Evolutionary conservation across 306 rosid species (phyloP), one percentile per base, ranked within the genome.

Genomic region (barrel medic (Medicago truncatula)): DNA sequence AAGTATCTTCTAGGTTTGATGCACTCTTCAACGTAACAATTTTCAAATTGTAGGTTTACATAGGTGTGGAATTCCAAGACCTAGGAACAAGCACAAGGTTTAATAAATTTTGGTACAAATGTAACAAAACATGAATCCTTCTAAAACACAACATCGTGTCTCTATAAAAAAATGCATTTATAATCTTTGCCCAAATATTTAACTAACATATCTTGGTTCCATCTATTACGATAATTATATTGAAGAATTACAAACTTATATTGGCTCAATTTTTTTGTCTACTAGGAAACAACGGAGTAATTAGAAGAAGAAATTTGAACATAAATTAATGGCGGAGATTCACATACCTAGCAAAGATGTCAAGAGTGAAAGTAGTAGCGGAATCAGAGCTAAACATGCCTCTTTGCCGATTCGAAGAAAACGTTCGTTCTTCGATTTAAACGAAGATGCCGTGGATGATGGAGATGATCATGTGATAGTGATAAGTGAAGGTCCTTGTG

Each of bases 361-460:
- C 1, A 81, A 81, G 58, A 74, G 67, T 69, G 81, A 79, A 59
- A 77, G 57, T 2, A 78, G 76, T 5, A 78, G 74, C 14, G 61
- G 57, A 2, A 43, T n/a, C 2, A 9, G 16, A 50, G 65, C 60
- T 13, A 65, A 65, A 69, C 34, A 66, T 0, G 31, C 31, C 15
- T 67, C 84, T 15, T 86, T 71, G 16, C 23, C n/a, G 4, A 25
- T 36, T 67, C 67, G 74, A 5, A 67, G 80, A 79, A 87, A 86
- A 69, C 80, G 86, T 52, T 86, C 84, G 1, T 84, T 83, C 54
- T 78, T 86, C 1, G 89, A 87, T 67, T 76, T 90, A 74, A 90
- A 90, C 17, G 86, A 90, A 86, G 88, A 86, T 52, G 92, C 83
- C 15, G 34, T 41, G 36, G 67, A 71, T n/a, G 67, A 68, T 36